These are phyloP conservation scores for Phaeosphaeria sp. DNA, from an alignment of 2,329 filamentous ascomycete genomes.

Conservation along the genomic window DNA sequence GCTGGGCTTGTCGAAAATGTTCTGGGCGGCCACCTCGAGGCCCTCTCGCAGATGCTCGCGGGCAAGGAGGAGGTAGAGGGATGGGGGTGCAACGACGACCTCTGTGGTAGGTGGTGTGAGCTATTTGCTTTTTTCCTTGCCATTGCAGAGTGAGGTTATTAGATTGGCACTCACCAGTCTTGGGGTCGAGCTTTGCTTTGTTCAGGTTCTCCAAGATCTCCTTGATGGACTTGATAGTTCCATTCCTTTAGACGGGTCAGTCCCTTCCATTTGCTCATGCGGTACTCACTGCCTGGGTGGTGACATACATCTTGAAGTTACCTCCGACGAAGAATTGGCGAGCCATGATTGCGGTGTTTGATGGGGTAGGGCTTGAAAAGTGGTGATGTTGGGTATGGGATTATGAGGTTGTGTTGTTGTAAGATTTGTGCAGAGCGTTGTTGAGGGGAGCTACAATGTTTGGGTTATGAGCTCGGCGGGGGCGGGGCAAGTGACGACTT, in stretches of 20 bases:
- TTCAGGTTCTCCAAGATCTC: slow-evolving; percentile 91
- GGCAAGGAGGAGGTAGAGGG: slow-evolving; percentile 87
- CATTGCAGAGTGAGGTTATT: not conserved
- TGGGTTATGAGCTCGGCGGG: slow-evolving; percentile 31
- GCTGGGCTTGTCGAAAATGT: slow-evolving; percentile 96
- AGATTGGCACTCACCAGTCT: slow-evolving; percentile 65
- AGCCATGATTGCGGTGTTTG: slow-evolving; percentile 70
- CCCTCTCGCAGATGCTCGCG: slow-evolving; percentile 77
- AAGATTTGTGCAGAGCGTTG: slow-evolving; percentile 32
- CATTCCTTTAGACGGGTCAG: slow-evolving; percentile 73
- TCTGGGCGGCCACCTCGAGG: slow-evolving; percentile 90
- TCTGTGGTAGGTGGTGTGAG: slow-evolving; percentile 61
- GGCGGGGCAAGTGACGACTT: slow-evolving; percentile 31
- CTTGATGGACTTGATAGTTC: slow-evolving; percentile 86
- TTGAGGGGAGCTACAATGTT: slow-evolving; percentile 33
- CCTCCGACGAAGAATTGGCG: slow-evolving; percentile 97
- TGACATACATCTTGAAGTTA: slow-evolving; percentile 95
- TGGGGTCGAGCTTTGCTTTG: slow-evolving; percentile 78
- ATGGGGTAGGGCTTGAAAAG: not conserved
- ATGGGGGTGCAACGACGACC: slow-evolving; percentile 90
- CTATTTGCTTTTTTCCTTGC: not conserved
- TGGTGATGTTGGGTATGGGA: not conserved
- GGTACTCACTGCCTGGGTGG: slow-evolving; percentile 31
- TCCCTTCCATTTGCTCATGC: slow-evolving; percentile 6
- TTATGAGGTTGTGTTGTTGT: not conserved